Evolutionary conservation across 768 basidiomycete genomes (phyloP), one percentile per base, ranked within the genome.

Genomic region (Tulasnella sp.): DNA sequence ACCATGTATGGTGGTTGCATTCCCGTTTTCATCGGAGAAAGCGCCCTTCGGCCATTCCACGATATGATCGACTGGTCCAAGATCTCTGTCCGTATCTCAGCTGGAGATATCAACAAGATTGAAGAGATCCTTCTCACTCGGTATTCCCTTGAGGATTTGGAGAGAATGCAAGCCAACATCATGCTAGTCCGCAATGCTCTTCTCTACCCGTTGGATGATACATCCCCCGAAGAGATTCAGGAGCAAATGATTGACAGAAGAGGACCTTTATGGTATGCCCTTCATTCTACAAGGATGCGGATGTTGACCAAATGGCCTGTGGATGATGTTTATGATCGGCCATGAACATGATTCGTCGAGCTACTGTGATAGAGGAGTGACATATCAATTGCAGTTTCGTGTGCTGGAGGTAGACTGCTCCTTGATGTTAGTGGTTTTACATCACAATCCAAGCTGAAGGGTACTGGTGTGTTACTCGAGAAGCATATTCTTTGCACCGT

Each of bases 1-100:
- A 86, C 86, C 18, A 86, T 88, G 76, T 87, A 85, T 81, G 85
- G 86, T n/a, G 87, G 87, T 60, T 88, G 87, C 82, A 88, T 88
- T 31, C 87, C 87, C 24, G 86, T 87, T 48, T 84, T 87, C 58
- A 84, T 86, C 74, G 85, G 86, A 82, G 86, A 87, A 82, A 85
- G 85, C 6, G 84, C 86, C 7, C 83, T 86, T 80, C 85, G 84
- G 83, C 87, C 87, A 18, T 88, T 85, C 83, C 84, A 85, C 50
- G 84, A 85, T 78, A 84, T 86, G 74, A 82, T 87, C 78, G 86
- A 87, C 80, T 88, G 86, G 84, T 85, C 86, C n/a, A 85, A 85
- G 77, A 85, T 88, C 83, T 86, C 86, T 20, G 83, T 88, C 46
- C 83, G 84, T 37, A 83, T 88, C 41, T 83, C 83, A 12, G 85